Evolutionary conservation across 441 rosid genomes (phyloP), one percentile per base, ranked within the genome.

Genomic region (Melastoma candidum): DNA sequence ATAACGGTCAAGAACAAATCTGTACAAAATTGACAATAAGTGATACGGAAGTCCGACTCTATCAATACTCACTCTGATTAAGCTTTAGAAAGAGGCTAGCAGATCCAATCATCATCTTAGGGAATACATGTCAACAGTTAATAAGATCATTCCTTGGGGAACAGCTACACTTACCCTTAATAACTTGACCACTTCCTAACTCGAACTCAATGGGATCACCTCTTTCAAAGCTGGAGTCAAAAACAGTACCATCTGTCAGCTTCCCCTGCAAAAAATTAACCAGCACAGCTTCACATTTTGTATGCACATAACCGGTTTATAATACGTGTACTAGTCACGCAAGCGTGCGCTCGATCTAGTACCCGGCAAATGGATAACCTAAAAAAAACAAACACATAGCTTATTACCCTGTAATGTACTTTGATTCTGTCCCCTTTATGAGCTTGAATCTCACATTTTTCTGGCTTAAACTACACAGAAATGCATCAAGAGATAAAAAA

Each of bases 181-280:
- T 90, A 47, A 90, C 97, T 74, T 84, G 96, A 61, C 97, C 96
- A 57, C 62, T 72, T 26, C 97, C 96, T 61, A 90, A 85, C 79
- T 79, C 90, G 64, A 90, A 90, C 72, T 77, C 95, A 69, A 90
- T 82, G 36, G 97, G 97, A 67, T 87, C 96, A 62, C 83, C 95
- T 65, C 97, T 84, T 64, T 90, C 95, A 71, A 78, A 90, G 69
- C 96, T 90, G 67, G 96, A 87, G 74, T 90, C 96, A 43, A 90
- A 90, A 47, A 87, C 92, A 46, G 81, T 81, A 59, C 90, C 96
- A 76, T 90, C 97, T 0, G 92, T 83, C 63, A 90, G 89, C 63
- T 73, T 78, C 59, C 96, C 97, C 96, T 90, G 79, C 64, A 64
- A 11, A 57, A 46, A 46, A 10, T 43, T 44, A 53, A 26, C 8